Evolutionary conservation across 1,284 basidiomycete genomes (phyloP).

Genomic region (Tylopilus sp.): DNA sequence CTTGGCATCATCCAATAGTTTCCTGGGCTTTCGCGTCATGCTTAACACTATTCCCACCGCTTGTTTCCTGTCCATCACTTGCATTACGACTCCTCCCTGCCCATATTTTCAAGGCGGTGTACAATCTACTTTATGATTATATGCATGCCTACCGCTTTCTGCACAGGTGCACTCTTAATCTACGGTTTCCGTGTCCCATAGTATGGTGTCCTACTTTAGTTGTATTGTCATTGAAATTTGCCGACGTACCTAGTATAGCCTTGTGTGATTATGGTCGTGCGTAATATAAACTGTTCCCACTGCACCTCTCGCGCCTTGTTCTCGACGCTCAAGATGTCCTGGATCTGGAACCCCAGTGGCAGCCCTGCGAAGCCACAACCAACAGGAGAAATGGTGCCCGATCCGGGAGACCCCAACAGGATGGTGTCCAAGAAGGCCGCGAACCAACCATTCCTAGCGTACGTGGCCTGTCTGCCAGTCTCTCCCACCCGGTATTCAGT

Average conservation of each 20-base stretch:
- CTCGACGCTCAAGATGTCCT: slow-evolving; percentile 27
- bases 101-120: slow-evolving; percentile 28
- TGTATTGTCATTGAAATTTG: slow-evolving; percentile 9
- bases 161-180: slow-evolving; percentile 35
- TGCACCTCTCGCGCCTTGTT: not conserved
- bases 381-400: slow-evolving; percentile 36
- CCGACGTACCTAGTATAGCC: not conserved
- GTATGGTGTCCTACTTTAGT: slow-evolving; percentile 18
- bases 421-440: slow-evolving; percentile 74
- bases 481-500: slow-evolving; percentile 12
- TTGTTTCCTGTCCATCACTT: slow-evolving; percentile 24
- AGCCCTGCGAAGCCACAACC: slow-evolving; percentile 16
- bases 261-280: slow-evolving; percentile 5
- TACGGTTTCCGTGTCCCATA: slow-evolving; percentile 24
- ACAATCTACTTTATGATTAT: slow-evolving; percentile 37
- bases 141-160: slow-evolving; percentile 34
- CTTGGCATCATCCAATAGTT: slow-evolving; percentile 31
- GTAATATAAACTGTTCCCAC: not conserved
- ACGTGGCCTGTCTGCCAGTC: slow-evolving; percentile 33
- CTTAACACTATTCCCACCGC: slow-evolving; percentile 25
- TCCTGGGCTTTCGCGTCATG: slow-evolving; percentile 23
- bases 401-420: slow-evolving; percentile 55
- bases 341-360: slow-evolving; percentile 31
- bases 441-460: slow-evolving; percentile 80
- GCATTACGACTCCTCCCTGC: slow-evolving; percentile 26